Percentiles rank a stretch among this genome's conserved stretches.
These are phyloP conservation scores for Madurella fahalii DNA, from an alignment of 2,329 filamentous ascomycete genomes.

Conservation along the genomic window DNA sequence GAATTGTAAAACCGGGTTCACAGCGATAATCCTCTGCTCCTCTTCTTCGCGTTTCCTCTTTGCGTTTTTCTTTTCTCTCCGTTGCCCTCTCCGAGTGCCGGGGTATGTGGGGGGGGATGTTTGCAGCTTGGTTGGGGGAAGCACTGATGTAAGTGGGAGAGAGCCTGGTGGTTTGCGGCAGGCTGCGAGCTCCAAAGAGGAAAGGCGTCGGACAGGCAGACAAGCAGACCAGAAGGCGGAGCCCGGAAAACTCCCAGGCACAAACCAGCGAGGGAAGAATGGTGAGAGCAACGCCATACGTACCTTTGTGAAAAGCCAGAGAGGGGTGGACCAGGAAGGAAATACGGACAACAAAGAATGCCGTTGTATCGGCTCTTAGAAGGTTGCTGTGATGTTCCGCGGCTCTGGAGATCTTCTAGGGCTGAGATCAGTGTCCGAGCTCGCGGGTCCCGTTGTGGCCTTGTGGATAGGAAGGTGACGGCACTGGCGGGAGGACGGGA, in stretches of 20 bases:
- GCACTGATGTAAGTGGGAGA: constrained; percentile 12
- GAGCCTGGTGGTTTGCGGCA: not conserved
- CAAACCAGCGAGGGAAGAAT: not conserved
- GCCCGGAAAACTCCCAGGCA: not conserved
- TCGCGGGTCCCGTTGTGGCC: not conserved
- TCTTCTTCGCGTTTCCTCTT: not conserved
- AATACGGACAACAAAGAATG: not conserved
- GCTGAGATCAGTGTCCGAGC: not conserved
- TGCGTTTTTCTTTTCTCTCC: not conserved
- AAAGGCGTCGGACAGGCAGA: not conserved
- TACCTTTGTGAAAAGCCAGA: not conserved
- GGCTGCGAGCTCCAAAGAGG: not conserved
- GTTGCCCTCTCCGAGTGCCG: not conserved
- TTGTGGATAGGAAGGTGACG: not conserved
- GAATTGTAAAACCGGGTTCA: too few species aligned
- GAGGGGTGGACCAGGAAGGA: too few species aligned
- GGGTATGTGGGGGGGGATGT: not conserved
- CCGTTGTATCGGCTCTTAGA: not conserved
- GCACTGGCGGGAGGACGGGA: not conserved
- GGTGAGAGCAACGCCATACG: not conserved
- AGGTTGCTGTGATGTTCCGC: not conserved
- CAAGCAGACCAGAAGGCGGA: not conserved
- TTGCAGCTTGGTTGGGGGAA: constrained; percentile 4
- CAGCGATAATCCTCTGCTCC: not conserved
- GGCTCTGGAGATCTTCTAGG: not conserved